Base-by-base conservation (phyloP, 345 rosid genomes). In the Euphorbia lathyris region DNA sequence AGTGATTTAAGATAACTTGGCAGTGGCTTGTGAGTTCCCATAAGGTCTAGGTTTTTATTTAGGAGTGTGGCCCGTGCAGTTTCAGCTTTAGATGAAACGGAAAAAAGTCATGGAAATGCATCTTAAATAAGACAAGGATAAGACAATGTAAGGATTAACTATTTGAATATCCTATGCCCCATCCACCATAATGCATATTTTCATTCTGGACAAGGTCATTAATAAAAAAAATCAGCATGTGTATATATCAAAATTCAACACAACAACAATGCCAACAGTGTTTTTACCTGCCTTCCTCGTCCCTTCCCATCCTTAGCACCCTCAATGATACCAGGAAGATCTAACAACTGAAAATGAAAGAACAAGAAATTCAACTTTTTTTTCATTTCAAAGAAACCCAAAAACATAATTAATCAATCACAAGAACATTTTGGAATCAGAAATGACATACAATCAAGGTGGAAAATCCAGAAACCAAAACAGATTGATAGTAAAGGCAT, bases 271-370 rank as follows among this genome's bases (percentile, higher is more conserved):
- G 61, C 1, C 55, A 43, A 8, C 36, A 64, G 43, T 23, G 45
- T 17, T 42, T 63, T 70, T 73, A 95, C 97, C 96, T 92, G 99
- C 67, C 98, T 77, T 52, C 98, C 99, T 88, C 99, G 86, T 79
- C 99, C 97, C 76, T 95, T 95, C 76, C 99, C 99, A 72, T 95
- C 99, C 85, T 95, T 95, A 36, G 98, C 99, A 81, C 99, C 99
- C 84, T 95, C 99, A 63, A 95, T 95, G 73, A 95, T 95, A 73
- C 99, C 98, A 69, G 98, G 98, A 47, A 95, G 97, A 84, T 95
- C 98, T 78, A 95, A 78, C 74, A 95, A 77, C 99, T 95, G 91
- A 77, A 67, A 45, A 74, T 45, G 20, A 56, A 36, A 42, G 27
- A 50, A 34, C 55, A 48, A 38, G 4, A 57, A 26, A 40, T 60